These are phyloP conservation scores for Tetradesmus obliquus DNA, from an alignment of 139 green algal species.

Conservation along the genomic window DNA sequence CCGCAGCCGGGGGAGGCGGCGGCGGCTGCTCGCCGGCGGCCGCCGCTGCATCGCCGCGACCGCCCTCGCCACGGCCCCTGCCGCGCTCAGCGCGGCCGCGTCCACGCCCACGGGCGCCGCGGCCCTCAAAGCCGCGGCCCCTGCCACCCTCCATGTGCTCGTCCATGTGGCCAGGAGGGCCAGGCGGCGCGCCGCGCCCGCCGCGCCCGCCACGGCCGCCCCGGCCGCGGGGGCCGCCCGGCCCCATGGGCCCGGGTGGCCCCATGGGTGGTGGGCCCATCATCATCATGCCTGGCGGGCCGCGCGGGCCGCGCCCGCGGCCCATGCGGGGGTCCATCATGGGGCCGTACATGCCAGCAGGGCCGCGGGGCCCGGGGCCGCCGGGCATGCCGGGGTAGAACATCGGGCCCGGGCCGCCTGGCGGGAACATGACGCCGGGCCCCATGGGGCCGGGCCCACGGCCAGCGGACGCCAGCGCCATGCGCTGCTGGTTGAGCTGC, in stretches of 20 bases:
- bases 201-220: slow-evolving; percentile 57
- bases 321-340: slow-evolving; percentile 8
- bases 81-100: slow-evolving; percentile 22
- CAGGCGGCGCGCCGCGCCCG: slow-evolving; percentile 47
- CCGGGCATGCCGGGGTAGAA: slow-evolving; percentile 66
- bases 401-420: slow-evolving; percentile 50
- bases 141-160: slow-evolving; percentile 30
- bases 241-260: slow-evolving; percentile 56
- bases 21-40: neutral
- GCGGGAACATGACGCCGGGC: slow-evolving; percentile 61
- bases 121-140: slow-evolving; percentile 50
- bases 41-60: slow-evolving; percentile 22
- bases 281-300: slow-evolving; percentile 41
- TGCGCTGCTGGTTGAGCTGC: slow-evolving; percentile 68
- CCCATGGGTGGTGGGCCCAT: slow-evolving; percentile 56
- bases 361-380: slow-evolving; percentile 52
- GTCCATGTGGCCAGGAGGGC: slow-evolving; percentile 14
- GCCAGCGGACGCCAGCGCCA: slow-evolving; percentile 47
- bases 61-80: slow-evolving; percentile 34
- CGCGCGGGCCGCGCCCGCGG: neutral
- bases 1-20: slow-evolving; percentile 6
- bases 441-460: slow-evolving; percentile 50
- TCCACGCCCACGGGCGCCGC: slow-evolving; percentile 40
- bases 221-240: slow-evolving; percentile 47
- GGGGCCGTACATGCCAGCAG: slow-evolving; percentile 52